These are phyloP conservation scores for Sporothrix humicola DNA, from an alignment of 2,329 filamentous ascomycete genomes.

Conservation along the genomic window DNA sequence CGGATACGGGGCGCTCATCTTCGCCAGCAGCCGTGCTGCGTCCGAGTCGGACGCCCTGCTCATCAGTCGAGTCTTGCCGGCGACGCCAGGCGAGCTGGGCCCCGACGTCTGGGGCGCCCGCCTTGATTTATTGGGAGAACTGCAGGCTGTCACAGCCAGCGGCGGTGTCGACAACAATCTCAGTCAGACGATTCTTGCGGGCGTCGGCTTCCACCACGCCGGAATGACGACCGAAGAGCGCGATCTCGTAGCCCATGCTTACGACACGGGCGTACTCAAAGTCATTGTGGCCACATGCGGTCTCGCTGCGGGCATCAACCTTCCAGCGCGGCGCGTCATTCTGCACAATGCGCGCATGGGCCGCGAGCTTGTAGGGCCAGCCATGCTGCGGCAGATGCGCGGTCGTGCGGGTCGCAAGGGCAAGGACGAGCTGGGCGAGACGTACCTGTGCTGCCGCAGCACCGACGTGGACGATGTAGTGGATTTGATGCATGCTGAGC, in stretches of 20 bases:
- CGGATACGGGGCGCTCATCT: constrained; percentile 74
- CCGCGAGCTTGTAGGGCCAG: constrained; percentile 74
- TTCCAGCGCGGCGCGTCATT: constrained; percentile 75
- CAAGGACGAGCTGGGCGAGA: constrained; percentile 78
- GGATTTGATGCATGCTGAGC: constrained; percentile 72
- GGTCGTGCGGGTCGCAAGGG: constrained; percentile 79
- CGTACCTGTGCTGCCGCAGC: constrained; percentile 74
- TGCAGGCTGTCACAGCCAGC: constrained; percentile 62
- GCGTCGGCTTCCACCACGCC: constrained; percentile 75
- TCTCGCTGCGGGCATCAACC: constrained; percentile 81
- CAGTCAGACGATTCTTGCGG: constrained; percentile 66
- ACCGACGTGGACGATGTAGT: constrained; percentile 72
- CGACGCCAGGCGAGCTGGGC: constrained; percentile 51
- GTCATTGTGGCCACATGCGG: constrained; percentile 79
- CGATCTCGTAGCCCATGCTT: constrained; percentile 72
- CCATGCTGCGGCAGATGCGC: constrained; percentile 82
- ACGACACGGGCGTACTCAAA: constrained; percentile 70
- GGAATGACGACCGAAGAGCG: constrained; percentile 77
- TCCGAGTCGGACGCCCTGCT: constrained; percentile 72
- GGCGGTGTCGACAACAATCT: constrained; percentile 70
- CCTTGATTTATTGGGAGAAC: constrained; percentile 67
- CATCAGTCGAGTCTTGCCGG: constrained; percentile 70
- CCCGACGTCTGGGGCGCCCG: constrained; percentile 60
- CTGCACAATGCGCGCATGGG: constrained; percentile 78
- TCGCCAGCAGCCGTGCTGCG: constrained; percentile 70